Base-by-base conservation (phyloP, 2,329 filamentous ascomycete genomes). In the Penicillium verrucosum region DNA sequence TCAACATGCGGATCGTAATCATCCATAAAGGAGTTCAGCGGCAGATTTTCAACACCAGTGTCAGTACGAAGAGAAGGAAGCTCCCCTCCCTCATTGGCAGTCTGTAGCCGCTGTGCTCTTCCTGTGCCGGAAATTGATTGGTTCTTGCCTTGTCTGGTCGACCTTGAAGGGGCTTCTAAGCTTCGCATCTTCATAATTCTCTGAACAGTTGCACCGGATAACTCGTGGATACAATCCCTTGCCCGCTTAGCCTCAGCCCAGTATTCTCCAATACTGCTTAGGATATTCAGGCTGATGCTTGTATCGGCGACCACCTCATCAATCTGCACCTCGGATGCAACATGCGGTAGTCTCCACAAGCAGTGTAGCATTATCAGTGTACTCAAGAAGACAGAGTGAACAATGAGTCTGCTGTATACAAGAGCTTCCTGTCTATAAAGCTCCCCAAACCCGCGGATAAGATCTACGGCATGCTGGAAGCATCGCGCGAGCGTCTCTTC, bases 321-420 rank as follows among this genome's bases (percentile, higher is more conserved):
- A 2, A 76, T 54, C 3, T 76, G 70, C 1, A 73, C 72, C 1
- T 67, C 65, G 0, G 66, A 65, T 1, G 77, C 72, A 18, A 81
- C 71, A 3, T 73, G 68, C 0, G 79, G 75, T 0, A 81, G 71
- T 5, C 74, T 75, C 63, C 80, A 79, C 41, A 82, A 74, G 44
- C 78, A 81, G 60, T 82, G 81, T 0, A 84, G 67, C 60, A 82
- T 75, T 0, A 81, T 80, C 10, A 83, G 72, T 0, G 77, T 78
- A 8, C 76, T 74, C 1, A 83, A 67, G 0, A 82, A 77, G 0
- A 81, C 65, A 0, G 78, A 77, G 54, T 84, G 79, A 10, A 82
- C 77, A 0, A 76, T 78, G 0, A 77, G 70, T 73, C 81, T 81
- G 27, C 72, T 79, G 53, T 82, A 79, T 0, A 79, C 67, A 0